Evolutionary conservation across 306 rosid genomes (phyloP).

Genomic region (Calophaca sinica): DNA sequence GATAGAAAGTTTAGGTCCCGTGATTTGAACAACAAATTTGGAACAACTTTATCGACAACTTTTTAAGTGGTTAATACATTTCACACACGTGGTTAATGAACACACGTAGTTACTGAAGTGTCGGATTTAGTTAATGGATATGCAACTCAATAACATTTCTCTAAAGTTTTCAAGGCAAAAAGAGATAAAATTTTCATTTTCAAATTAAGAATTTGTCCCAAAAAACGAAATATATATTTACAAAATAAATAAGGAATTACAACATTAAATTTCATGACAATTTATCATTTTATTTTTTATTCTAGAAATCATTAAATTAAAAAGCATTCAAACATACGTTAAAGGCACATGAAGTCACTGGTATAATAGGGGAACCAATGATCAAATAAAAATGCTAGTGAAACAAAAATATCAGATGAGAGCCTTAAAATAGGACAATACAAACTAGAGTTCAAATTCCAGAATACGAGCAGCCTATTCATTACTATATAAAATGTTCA

Average conservation of each 20-base stretch:
- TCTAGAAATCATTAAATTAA: no score
- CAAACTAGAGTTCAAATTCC: background rate
- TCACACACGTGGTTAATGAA: no score
- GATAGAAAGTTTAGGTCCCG: background rate
- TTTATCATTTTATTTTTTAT: no score
- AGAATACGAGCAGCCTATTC: constrained; percentile 13
- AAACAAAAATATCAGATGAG: background rate
- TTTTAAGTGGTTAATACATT: no score
- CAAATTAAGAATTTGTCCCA: background rate
- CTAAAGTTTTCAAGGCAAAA: background rate
- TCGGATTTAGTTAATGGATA: no score
- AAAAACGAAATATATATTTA: background rate
- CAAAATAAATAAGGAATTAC: background rate
- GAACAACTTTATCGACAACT: no score
- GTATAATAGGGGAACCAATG: background rate
- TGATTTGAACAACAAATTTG: no score
- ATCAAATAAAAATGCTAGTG: background rate
- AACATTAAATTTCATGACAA: background rate
- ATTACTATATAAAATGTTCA: constrained; percentile 25
- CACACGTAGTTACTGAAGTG: no score
- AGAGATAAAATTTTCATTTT: background rate
- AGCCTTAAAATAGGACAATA: background rate
- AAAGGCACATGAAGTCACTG: no score
- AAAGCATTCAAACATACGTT: no score
- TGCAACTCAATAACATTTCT: no score